phyloP scores from a whole-genome alignment of 2,329 filamentous ascomycete species.

The Talaromyces amestolkiae region DNA sequence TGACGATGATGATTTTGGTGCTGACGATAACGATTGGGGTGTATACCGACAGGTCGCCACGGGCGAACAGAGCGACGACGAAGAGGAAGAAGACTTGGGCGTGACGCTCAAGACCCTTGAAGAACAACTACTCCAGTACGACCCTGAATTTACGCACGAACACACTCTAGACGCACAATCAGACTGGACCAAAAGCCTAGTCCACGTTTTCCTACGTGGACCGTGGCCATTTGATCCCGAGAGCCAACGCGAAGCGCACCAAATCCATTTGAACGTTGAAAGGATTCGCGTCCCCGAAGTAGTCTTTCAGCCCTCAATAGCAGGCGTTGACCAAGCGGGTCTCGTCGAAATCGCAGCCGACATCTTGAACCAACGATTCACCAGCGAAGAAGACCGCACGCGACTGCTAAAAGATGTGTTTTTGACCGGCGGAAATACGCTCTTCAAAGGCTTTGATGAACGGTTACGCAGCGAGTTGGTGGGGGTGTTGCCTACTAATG shows the following conservation, averaged over 20 bases:
- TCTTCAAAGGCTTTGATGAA: slow-evolving; percentile 85
- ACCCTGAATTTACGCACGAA: slow-evolving; percentile 85
- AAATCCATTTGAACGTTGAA: slow-evolving; percentile 95
- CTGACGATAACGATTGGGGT: slow-evolving; percentile 96
- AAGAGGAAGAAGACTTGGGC: slow-evolving; percentile 85
- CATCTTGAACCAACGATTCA: slow-evolving; percentile 79
- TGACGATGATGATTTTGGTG: slow-evolving; percentile 94
- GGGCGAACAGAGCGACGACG: slow-evolving; percentile 75
- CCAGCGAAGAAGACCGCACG: slow-evolving; percentile 55
- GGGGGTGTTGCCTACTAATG: slow-evolving; percentile 67
- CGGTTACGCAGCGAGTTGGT: slow-evolving; percentile 70
- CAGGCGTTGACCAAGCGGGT: slow-evolving; percentile 88
- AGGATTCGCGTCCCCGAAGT: slow-evolving; percentile 92
- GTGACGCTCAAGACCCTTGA: slow-evolving; percentile 73
- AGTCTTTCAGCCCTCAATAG: slow-evolving; percentile 87
- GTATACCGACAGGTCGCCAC: slow-evolving; percentile 92
- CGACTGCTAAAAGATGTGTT: slow-evolving; percentile 83
- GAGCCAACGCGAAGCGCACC: slow-evolving; percentile 75
- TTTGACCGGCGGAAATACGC: slow-evolving; percentile 85
- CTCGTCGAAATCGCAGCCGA: slow-evolving; percentile 88
- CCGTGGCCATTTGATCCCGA: slow-evolving; percentile 81
- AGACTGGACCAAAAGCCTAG: slow-evolving; percentile 88
- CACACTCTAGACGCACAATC: slow-evolving; percentile 87
- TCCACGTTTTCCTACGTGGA: slow-evolving; percentile 87
- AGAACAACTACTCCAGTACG: slow-evolving; percentile 78